phyloP scores from a whole-genome alignment of 2,329 filamentous ascomycete genomes.

The Alternaria panax region DNA sequence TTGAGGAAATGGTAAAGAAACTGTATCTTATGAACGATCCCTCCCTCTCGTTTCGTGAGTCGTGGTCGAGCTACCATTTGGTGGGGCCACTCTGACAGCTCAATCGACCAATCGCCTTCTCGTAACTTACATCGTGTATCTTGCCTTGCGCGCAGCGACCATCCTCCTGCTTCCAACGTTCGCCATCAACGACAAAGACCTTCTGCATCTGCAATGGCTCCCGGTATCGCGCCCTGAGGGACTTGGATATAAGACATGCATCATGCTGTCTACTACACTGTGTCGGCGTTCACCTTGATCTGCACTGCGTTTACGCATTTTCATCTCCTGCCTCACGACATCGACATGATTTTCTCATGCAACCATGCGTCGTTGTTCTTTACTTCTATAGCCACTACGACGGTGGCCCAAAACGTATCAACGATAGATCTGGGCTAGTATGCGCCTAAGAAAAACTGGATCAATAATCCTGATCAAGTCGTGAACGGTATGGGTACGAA shows the following conservation, averaged over 20 bases:
- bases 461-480: conserved; percentile 69
- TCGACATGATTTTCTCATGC: conserved; percentile 33
- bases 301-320: conserved; percentile 31
- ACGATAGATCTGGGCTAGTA: conserved; percentile 44
- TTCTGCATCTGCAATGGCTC: conserved; percentile 32
- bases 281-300: conserved; percentile 24
- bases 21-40: not conserved
- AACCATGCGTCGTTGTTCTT: conserved; percentile 27
- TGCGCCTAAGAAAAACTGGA: conserved; percentile 49
- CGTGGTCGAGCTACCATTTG: not conserved
- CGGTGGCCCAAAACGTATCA: conserved; percentile 21
- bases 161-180: conserved; percentile 11
- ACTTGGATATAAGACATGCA: conserved; percentile 35
- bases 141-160: conserved; percentile 7
- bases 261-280: conserved; percentile 19
- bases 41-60: not conserved
- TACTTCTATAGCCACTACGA: conserved; percentile 25
- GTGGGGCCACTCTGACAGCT: not conserved
- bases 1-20: not conserved
- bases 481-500: conserved; percentile 69
- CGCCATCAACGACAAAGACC: conserved; percentile 19
- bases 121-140: conserved; percentile 26
- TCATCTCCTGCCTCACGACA: conserved; percentile 20
- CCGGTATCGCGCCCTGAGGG: conserved; percentile 3
- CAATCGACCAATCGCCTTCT: conserved; percentile 23